These are phyloP conservation scores for Colletotrichum plurivorum DNA, from an alignment of 2,329 filamentous ascomycete species.

Conservation along the genomic window DNA sequence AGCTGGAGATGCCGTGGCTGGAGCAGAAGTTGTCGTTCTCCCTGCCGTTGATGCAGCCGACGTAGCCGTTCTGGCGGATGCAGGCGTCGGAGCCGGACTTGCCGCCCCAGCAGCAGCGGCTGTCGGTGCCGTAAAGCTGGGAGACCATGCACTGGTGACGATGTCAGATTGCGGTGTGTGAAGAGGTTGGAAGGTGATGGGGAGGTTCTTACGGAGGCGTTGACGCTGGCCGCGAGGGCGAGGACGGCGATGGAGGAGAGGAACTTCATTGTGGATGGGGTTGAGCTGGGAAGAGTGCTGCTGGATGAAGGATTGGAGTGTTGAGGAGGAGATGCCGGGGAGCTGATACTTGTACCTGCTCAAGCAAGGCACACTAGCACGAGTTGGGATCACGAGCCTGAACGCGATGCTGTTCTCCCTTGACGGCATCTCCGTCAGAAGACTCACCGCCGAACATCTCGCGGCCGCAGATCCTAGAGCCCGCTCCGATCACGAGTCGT, in stretches of 20 bases:
- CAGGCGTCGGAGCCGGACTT: constrained; percentile 2
- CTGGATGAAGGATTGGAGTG: too few species aligned
- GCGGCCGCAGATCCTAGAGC: too few species aligned
- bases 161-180: neutral
- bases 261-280: constrained; percentile 12
- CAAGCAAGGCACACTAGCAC: too few species aligned
- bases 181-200: neutral
- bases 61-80: constrained; percentile 14
- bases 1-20: constrained; percentile 1
- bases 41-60: constrained; percentile 13
- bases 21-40: constrained; percentile 11
- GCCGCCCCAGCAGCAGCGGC: constrained; percentile 19
- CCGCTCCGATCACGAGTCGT: too few species aligned
- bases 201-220: neutral
- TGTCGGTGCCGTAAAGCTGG: neutral
- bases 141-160: neutral
- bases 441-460: too few species aligned
- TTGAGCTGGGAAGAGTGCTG: too few species aligned
- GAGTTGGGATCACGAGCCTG: too few species aligned
- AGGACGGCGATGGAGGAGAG: neutral
- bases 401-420: too few species aligned
- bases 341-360: too few species aligned
- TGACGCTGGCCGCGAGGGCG: neutral
- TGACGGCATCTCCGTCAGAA: too few species aligned
- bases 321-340: too few species aligned